Base-by-base conservation (phyloP, 805 yeast genomes). In the Torulaspora maleeae region DNA sequence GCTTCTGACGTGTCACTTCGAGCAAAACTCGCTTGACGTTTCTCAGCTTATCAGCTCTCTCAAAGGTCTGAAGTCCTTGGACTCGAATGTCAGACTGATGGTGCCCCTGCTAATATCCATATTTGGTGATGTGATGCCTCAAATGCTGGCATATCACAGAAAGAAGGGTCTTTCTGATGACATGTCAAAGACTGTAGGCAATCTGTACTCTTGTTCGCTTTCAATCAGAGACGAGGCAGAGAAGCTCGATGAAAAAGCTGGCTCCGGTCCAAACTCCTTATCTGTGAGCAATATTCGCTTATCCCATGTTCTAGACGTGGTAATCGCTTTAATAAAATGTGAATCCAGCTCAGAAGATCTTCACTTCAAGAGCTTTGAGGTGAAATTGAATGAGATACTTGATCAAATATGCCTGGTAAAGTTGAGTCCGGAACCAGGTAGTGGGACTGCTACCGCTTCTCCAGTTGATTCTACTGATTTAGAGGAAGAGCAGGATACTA, bases 71-170 rank as follows among this genome's bases (percentile, higher is more conserved):
- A 13, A 25, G 6, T 27, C n/a, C 13, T 15, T 34, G 16, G 34
- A 35, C 11, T 28, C 16, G 8, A 38, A 24, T 27, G n/a, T 6
- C 13, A 13, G 11, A 15, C 17, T 45, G 25, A 19, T 33, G 11
- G 19, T 41, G 6, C 15, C 22, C 7, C 28, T 30, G 7, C 17
- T 45, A 17, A 22, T 25, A 4, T 5, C 28, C 4, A 36, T 36
- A 3, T 45, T 45, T 27, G 41, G 39, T 12, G 20, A 28, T 11
- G 27, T 45, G 6, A 10, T 45, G 24, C 41, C 49, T 20, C 34
- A 37, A 10, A 10, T 45, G 17, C 29, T 41, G 19, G 39, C 43
- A 15, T 11, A 20, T 24, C 25, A 25, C 12, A 27, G 13, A 39
- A 43, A 45, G 35, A 9, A 12, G 5, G 9, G 19, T 2, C 5